Percentiles rank a stretch among this genome's conserved stretches.
These are phyloP conservation scores for Botryotinia convoluta DNA, from an alignment of 2,329 filamentous ascomycete species.

Conservation along the genomic window DNA sequence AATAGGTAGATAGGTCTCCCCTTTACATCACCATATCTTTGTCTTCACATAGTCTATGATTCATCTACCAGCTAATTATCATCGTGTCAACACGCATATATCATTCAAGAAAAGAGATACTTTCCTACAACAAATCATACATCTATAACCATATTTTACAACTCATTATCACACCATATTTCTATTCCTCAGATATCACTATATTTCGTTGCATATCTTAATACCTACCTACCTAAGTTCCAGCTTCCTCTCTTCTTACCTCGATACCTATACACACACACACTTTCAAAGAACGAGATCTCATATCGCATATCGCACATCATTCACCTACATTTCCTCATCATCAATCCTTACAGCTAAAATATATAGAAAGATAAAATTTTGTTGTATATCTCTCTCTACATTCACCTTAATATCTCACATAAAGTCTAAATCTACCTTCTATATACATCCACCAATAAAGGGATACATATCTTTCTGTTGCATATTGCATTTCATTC, in stretches of 20 bases:
- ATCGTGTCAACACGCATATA: not conserved
- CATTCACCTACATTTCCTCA: not conserved
- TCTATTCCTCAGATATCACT: not conserved
- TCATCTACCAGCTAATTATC: not conserved
- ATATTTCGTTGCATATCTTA: not conserved
- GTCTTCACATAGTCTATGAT: not conserved
- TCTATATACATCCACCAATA: not conserved
- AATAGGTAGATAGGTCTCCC: not conserved
- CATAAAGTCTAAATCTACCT: not conserved
- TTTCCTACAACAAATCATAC: not conserved
- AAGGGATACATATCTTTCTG: not conserved
- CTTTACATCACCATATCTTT: not conserved
- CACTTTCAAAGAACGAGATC: not conserved
- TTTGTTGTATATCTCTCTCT: too few species aligned
- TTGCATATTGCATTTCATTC: not conserved
- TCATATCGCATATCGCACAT: not conserved
- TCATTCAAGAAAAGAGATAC: not conserved
- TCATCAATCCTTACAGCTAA: too few species aligned
- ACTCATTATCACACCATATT: not conserved
- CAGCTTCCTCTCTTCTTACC: too few species aligned
- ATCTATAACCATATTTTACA: not conserved
- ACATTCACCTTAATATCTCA: too few species aligned
- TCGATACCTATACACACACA: not conserved
- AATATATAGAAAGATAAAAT: too few species aligned
- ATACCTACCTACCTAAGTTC: too few species aligned